These are phyloP conservation scores for Wickerhamomyces sp. DNA, from an alignment of 1,139 yeast species.

Conservation along the genomic window DNA sequence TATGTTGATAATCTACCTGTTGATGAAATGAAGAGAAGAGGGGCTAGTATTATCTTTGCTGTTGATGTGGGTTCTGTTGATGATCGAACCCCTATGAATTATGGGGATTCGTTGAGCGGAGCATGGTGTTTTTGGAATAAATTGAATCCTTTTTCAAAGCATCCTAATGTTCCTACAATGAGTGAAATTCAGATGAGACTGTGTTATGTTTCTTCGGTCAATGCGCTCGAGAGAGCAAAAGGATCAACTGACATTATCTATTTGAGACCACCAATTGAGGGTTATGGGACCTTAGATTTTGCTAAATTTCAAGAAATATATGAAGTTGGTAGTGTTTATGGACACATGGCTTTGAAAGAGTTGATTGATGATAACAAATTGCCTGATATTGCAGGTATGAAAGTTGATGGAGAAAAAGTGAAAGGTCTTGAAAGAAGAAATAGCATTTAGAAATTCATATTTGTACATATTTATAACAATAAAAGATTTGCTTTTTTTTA, in stretches of 20 bases:
- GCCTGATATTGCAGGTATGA: constrained; percentile 59
- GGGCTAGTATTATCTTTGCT: constrained; percentile 85
- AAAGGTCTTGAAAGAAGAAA: constrained; percentile 50
- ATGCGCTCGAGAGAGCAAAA: constrained; percentile 86
- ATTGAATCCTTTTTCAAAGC: constrained; percentile 84
- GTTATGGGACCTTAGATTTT: constrained; percentile 87
- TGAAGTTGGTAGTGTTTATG: constrained; percentile 75
- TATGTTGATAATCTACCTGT: constrained; percentile 93
- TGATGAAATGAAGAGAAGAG: constrained; percentile 81
- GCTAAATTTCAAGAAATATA: constrained; percentile 89
- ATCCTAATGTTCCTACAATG: constrained; percentile 89
- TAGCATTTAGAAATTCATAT: constrained; percentile 37
- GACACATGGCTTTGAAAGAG: constrained; percentile 50
- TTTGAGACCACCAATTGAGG: constrained; percentile 89
- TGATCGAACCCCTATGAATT: constrained; percentile 84
- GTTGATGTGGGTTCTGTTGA: constrained; percentile 98
- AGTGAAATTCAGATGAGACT: constrained; percentile 91
- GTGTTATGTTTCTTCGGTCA: constrained; percentile 93
- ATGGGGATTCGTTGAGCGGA: constrained; percentile 92
- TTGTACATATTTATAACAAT: not conserved
- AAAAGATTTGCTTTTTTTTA: too few species aligned
- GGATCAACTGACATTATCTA: constrained; percentile 83
- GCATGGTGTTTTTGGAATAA: constrained; percentile 86
- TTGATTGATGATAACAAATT: constrained; percentile 51
- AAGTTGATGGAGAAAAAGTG: constrained; percentile 24